Percentiles rank a stretch among this genome's conserved stretches.
phyloP scores from a whole-genome alignment of 2,329 filamentous ascomycete species.

The Fusarium sp. region DNA sequence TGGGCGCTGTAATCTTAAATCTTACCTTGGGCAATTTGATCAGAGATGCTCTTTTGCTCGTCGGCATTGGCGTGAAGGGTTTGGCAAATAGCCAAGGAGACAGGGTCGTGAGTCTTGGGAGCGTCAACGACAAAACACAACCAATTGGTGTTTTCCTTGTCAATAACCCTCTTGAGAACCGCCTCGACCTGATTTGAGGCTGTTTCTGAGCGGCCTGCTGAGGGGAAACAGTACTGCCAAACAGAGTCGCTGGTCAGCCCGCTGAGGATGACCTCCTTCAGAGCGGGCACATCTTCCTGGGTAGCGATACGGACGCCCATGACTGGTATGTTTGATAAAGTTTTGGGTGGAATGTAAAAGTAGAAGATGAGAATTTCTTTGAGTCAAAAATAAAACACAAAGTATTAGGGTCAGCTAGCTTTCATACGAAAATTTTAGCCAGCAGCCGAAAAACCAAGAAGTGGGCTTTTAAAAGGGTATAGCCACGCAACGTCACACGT shows the following conservation, averaged over 20 bases:
- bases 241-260: constrained; percentile 30
- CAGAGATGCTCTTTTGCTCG: constrained; percentile 23
- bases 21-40: constrained; percentile 31
- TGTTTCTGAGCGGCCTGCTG: constrained; percentile 7
- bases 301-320: constrained; percentile 39
- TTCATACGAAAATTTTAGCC: constrained; percentile 20
- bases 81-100: constrained; percentile 29
- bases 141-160: constrained; percentile 31
- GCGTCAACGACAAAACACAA: constrained; percentile 30
- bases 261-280: constrained; percentile 38
- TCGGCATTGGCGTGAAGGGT: constrained; percentile 23
- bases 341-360: neutral
- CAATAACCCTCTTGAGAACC: constrained; percentile 19
- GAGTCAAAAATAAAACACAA: neutral
- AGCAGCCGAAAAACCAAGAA: constrained; percentile 13
- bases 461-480: constrained; percentile 12
- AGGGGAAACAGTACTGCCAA: constrained; percentile 36
- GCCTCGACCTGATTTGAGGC: constrained; percentile 27
- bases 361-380: neutral
- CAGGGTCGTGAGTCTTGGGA: constrained; percentile 34
- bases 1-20: constrained; percentile 3
- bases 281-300: constrained; percentile 26
- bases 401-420: constrained; percentile 9
- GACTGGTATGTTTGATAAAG: neutral
- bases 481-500: constrained; percentile 43